phyloP scores from a whole-genome alignment of 139 green algal genomes.

The Picochlorum sp. region DNA sequence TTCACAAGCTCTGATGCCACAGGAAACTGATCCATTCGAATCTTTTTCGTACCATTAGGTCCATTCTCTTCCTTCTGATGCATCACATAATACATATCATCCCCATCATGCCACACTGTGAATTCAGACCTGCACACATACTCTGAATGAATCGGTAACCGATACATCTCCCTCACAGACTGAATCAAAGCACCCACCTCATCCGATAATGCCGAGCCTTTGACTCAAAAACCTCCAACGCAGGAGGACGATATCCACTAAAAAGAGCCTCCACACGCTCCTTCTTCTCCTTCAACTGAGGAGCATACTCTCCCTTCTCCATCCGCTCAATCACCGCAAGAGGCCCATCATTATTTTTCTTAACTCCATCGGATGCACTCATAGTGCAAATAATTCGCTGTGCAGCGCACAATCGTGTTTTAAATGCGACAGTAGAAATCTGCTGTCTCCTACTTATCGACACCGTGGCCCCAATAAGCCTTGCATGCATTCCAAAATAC shows the following conservation, averaged over 20 bases:
- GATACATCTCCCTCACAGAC: constrained; percentile 45
- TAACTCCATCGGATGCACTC: neutral
- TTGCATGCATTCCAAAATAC: constrained; percentile 5
- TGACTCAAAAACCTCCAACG: constrained; percentile 42
- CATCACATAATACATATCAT: constrained; percentile 62
- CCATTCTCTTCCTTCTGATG: constrained; percentile 41
- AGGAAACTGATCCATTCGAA: constrained; percentile 63
- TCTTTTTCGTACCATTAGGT: constrained; percentile 18
- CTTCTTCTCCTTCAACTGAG: constrained; percentile 50
- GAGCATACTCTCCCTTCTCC: constrained; percentile 34
- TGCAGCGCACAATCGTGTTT: too few relatives aligned
- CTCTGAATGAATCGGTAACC: neutral
- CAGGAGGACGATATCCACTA: constrained; percentile 36
- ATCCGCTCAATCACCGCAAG: constrained; percentile 11
- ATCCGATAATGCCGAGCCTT: constrained; percentile 53
- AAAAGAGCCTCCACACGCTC: constrained; percentile 36
- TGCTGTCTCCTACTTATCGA: too few relatives aligned
- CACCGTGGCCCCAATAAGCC: neutral
- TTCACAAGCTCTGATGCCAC: constrained; percentile 72
- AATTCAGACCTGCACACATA: constrained; percentile 46
- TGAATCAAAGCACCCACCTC: constrained; percentile 53
- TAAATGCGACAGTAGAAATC: too few relatives aligned
- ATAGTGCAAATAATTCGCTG: constrained; percentile 1
- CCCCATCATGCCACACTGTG: constrained; percentile 56
- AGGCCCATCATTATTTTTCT: neutral